phyloP scores from a whole-genome alignment of 768 basidiomycete genomes.

The Sporobolomyces roseus region DNA sequence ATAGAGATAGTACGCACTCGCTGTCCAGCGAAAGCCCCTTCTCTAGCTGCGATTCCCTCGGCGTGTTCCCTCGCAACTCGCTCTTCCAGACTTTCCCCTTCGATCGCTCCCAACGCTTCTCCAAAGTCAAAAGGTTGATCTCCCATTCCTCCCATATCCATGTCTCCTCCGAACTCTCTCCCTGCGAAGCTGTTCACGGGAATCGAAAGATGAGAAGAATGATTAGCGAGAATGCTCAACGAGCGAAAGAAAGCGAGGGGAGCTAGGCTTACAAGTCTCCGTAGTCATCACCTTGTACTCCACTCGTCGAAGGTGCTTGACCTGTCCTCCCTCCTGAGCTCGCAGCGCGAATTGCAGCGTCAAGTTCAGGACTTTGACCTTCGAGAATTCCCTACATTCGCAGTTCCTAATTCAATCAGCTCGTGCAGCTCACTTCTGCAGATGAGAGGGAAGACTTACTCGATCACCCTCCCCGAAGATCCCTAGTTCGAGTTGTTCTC shows the following conservation, averaged over 20 bases:
- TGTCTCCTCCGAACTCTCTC: slow-evolving; percentile 18
- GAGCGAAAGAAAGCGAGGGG: neutral
- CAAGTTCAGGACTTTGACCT: slow-evolving; percentile 27
- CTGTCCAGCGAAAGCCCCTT: neutral
- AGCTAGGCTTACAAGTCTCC: slow-evolving; percentile 17
- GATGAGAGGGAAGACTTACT: neutral
- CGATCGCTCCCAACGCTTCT: neutral
- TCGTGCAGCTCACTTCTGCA: no score
- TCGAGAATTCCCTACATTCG: slow-evolving; percentile 32
- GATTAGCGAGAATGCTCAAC: neutral
- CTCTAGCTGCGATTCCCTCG: slow-evolving; percentile 18
- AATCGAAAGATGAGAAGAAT: no score
- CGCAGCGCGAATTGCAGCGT: slow-evolving; percentile 12
- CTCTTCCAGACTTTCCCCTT: slow-evolving; percentile 12
- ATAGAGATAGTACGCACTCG: neutral
- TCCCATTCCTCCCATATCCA: slow-evolving; percentile 2
- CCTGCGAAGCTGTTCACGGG: slow-evolving; percentile 5
- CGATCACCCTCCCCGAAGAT: slow-evolving; percentile 29
- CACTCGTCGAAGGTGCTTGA: neutral
- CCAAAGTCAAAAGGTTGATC: neutral
- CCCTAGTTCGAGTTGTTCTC: slow-evolving; percentile 16
- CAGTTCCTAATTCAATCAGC: no score
- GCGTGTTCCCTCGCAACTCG: slow-evolving; percentile 21
- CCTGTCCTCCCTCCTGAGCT: neutral
- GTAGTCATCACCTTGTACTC: neutral